Evolutionary conservation across 805 yeast species (phyloP).

Genomic region (Lipomyces kockii): DNA sequence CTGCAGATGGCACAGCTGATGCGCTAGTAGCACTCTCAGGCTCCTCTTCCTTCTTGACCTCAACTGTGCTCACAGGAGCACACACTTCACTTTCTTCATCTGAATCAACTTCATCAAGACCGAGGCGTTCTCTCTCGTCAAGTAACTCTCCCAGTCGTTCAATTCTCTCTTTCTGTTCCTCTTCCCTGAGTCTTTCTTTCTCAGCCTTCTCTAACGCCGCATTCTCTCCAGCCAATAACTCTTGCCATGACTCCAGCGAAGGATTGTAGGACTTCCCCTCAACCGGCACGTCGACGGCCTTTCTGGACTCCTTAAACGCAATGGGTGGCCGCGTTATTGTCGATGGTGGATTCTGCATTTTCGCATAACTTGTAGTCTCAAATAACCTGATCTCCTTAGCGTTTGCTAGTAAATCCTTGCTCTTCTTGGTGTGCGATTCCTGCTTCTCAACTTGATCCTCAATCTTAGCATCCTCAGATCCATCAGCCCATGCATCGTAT

Average conservation of each 20-base stretch:
- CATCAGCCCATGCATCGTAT: slow-evolving; percentile 81
- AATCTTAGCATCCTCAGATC: slow-evolving; percentile 40
- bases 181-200: slow-evolving; percentile 58
- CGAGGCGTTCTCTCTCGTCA: slow-evolving; percentile 56
- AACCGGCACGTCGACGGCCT: slow-evolving; percentile 58
- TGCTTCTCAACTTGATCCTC: slow-evolving; percentile 10
- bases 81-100: slow-evolving; percentile 47
- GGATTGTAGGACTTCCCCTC: slow-evolving; percentile 96
- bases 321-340: slow-evolving; percentile 59
- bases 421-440: slow-evolving; percentile 36
- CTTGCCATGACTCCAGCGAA: slow-evolving; percentile 78
- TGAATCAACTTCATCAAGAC: slow-evolving; percentile 49
- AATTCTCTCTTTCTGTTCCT: slow-evolving; percentile 67
- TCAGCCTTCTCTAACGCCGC: slow-evolving; percentile 66
- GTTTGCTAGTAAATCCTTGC: slow-evolving; percentile 7
- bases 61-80: slow-evolving; percentile 62
- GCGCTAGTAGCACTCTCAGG: slow-evolving; percentile 44
- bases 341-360: slow-evolving; percentile 45
- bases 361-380: slow-evolving; percentile 18
- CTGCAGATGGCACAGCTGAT: neutral
- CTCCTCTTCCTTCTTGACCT: slow-evolving; percentile 57
- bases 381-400: slow-evolving; percentile 16
- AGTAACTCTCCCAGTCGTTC: slow-evolving; percentile 65
- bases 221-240: slow-evolving; percentile 68
- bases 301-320: slow-evolving; percentile 60